Evolutionary conservation across 2,329 filamentous ascomycete species (phyloP).

Genomic region (Fusarium setosum): DNA sequence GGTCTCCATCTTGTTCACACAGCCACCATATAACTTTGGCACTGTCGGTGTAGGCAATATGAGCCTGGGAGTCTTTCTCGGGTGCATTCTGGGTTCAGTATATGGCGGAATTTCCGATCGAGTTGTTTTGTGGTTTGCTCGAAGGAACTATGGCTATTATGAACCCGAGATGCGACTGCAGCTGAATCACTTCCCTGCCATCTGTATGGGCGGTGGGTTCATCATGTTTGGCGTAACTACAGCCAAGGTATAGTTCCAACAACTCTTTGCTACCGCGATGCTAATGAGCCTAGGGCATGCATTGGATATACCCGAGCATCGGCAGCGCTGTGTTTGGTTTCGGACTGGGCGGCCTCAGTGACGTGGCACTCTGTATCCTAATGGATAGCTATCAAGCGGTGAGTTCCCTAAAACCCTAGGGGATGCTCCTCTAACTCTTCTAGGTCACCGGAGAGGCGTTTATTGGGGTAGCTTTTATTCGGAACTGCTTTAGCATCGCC

Average conservation of each 20-base stretch:
- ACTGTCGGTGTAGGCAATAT: slow-evolving; percentile 38
- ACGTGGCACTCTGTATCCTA: slow-evolving; percentile 46
- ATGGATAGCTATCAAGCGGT: slow-evolving; percentile 46
- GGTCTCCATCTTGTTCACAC: slow-evolving; percentile 46
- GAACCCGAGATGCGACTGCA: slow-evolving; percentile 57
- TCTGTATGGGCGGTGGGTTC: slow-evolving; percentile 47
- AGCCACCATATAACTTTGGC: slow-evolving; percentile 44
- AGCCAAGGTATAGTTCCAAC: slow-evolving; percentile 36
- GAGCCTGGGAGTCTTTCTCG: slow-evolving; percentile 44
- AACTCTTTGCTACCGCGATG: neutral
- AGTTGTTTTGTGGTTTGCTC: slow-evolving; percentile 49
- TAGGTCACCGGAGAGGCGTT: slow-evolving; percentile 26
- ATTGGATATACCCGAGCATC: slow-evolving; percentile 51
- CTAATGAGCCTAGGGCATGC: slow-evolving; percentile 48
- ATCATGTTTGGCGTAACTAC: slow-evolving; percentile 51
- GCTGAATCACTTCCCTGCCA: slow-evolving; percentile 39
- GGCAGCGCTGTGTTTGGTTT: slow-evolving; percentile 49
- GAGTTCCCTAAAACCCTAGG: neutral
- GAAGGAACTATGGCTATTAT: slow-evolving; percentile 51
- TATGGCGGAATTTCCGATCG: slow-evolving; percentile 51
- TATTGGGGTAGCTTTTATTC: slow-evolving; percentile 15
- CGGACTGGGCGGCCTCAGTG: slow-evolving; percentile 49
- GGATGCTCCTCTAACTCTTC: rapidly evolving
- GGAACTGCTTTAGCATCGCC: slow-evolving; percentile 24
- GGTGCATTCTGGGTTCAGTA: slow-evolving; percentile 49